Base-by-base conservation (phyloP, 2,329 filamentous ascomycete species). In the Penicillium sp. region DNA sequence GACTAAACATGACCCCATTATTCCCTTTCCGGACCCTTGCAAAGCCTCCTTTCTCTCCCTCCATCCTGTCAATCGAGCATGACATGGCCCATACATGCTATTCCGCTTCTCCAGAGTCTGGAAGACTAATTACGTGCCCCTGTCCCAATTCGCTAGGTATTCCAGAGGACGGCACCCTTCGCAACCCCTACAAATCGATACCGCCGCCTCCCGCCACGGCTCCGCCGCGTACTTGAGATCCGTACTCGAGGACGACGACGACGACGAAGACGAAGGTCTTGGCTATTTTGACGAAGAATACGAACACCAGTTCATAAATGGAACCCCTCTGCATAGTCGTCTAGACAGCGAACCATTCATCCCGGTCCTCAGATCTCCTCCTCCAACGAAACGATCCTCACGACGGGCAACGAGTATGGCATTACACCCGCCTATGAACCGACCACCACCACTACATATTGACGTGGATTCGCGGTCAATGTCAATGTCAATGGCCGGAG, bases 291-390 rank as follows among this genome's bases (percentile, higher is more conserved):
- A 64, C 53, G 60, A 65, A 42, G 57, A 60, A 41, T 65, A 65
- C 50, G 59, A 59, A 48, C 55, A 66, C 43, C 65, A 69, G 49
- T 68, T 72, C 57, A 64, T 68, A 69, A 69, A 73, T 74, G 72
- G 64, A 60, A 70, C 64, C 40, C 67, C 67, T 13, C 56, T 73
- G 45, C 73, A 76, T 59, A 71, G 63, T 55, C 73, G 74, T 66
- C 70, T 76, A 55, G 68, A 71, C 57, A 77, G 73, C 64, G 74
- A 77, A 64, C 73, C 75, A 23, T 69, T 75, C 56, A 71, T 76
- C 76, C 84, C 47, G 81, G 86, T 62, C 87, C 87, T 55, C 89
- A 88, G 34, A 87, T 97, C 63, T 87, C 90, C 51, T 82, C 86
- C 66, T 79, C 84, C 55, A 88, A 59, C 67, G 18, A 47, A 53